phyloP scores from a whole-genome alignment of 495 filamentous ascomycete species.

The Lophium mytilinum region DNA sequence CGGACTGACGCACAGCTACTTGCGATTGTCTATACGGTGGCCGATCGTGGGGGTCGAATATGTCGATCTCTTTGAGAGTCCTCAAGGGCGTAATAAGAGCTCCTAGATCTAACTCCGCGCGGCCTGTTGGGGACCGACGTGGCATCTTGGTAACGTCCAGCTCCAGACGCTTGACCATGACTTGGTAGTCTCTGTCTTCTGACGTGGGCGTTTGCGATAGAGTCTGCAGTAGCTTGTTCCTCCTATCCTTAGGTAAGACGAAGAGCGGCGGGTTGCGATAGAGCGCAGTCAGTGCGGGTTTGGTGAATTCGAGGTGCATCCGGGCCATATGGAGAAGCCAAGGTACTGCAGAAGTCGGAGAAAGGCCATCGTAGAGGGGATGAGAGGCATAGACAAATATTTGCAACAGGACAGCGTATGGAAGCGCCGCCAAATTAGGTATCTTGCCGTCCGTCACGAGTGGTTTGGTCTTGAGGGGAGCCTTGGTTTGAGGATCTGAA shows the following conservation, averaged over 20 bases:
- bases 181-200: conserved; percentile 47
- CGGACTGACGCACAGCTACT: conserved; percentile 44
- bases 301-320: conserved; percentile 56
- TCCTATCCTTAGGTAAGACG: conserved; percentile 40
- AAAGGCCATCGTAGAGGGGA: conserved; percentile 47
- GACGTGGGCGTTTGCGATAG: conserved; percentile 38
- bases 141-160: conserved; percentile 45
- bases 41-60: conserved; percentile 46
- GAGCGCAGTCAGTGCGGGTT: conserved; percentile 66
- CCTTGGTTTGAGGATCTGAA: too few relatives aligned
- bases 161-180: conserved; percentile 61
- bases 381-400: conserved; percentile 60
- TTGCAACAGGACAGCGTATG: conserved; percentile 61
- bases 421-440: conserved; percentile 61
- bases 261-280: conserved; percentile 61
- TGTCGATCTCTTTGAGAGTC: conserved; percentile 46
- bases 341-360: conserved; percentile 36
- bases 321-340: conserved; percentile 57
- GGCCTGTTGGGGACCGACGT: conserved; percentile 7
- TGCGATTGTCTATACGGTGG: conserved; percentile 46
- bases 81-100: conserved; percentile 48
- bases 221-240: conserved; percentile 40
- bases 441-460: conserved; percentile 38
- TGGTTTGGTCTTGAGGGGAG: neutral
- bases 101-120: conserved; percentile 6